These are phyloP conservation scores for Mucor racemosus DNA, from an alignment of 371 early-diverging fungal genomes.

Conservation along the genomic window DNA sequence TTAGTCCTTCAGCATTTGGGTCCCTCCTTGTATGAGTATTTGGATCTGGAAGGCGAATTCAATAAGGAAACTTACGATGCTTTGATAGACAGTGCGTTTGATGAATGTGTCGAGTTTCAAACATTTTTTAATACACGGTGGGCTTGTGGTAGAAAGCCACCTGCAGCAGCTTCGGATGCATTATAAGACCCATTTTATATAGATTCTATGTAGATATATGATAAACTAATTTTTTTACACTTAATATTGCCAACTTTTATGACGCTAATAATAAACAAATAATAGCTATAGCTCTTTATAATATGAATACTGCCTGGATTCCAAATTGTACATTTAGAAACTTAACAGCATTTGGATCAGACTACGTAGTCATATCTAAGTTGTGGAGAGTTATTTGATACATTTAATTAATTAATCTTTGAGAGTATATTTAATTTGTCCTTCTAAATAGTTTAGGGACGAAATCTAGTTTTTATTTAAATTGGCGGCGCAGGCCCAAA, in stretches of 20 bases:
- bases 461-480: no score
- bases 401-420: no score
- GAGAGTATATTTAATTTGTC: no score
- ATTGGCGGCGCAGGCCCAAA: no score
- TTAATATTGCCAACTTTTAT: not conserved
- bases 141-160: conserved; percentile 35
- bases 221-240: not conserved
- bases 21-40: conserved; percentile 21
- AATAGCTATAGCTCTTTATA: no score
- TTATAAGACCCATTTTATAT: not conserved
- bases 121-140: conserved; percentile 45
- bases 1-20: conserved; percentile 26
- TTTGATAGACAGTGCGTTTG: conserved; percentile 43
- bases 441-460: no score
- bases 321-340: no score
- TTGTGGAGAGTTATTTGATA: no score
- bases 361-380: no score
- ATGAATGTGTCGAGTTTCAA: conserved; percentile 49
- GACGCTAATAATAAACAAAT: not conserved
- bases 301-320: no score
- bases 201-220: not conserved
- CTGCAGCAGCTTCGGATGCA: not conserved
- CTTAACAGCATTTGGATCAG: no score
- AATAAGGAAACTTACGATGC: conserved; percentile 26
- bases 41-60: conserved; percentile 27